These are phyloP conservation scores for Schizonepeta tenuifolia DNA, from an alignment of 257 asterid species.

Conservation along the genomic window DNA sequence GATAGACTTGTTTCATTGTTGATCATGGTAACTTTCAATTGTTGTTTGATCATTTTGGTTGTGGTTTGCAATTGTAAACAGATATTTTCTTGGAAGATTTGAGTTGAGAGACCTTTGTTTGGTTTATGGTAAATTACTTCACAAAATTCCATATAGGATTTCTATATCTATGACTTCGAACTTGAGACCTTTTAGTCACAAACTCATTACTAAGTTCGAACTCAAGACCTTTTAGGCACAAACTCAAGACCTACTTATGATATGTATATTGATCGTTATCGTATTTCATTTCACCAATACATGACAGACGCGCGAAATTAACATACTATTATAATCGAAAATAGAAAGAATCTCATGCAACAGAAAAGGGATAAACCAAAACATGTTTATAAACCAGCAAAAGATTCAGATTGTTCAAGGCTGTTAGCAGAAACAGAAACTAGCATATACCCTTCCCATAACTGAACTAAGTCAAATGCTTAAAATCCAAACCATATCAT, in stretches of 20 bases:
- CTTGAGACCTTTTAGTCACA: not conserved
- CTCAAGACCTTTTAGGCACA: not conserved
- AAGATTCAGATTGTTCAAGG: not conserved
- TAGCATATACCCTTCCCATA: not conserved
- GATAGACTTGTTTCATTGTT: not conserved
- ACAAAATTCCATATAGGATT: too few species aligned
- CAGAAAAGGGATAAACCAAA: not conserved
- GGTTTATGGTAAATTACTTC: not conserved
- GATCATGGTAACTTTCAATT: not conserved
- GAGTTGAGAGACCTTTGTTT: not conserved
- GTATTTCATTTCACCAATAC: not conserved
- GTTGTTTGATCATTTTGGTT: too few species aligned
- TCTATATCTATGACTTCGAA: not conserved
- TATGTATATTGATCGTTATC: not conserved
- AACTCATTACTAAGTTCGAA: not conserved
- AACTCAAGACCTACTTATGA: too few species aligned
- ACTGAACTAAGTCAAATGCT: not conserved
- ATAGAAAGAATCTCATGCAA: not conserved
- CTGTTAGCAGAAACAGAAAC: not conserved
- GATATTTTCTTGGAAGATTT: not conserved
- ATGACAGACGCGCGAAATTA: too few species aligned
- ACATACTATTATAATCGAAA: too few species aligned
- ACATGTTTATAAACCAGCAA: not conserved
- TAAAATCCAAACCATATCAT: not conserved
- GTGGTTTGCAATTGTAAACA: not conserved